Conservation (phyloP, 2,329 filamentous ascomycete genomes). For the Acrocalymma vagum region DNA sequence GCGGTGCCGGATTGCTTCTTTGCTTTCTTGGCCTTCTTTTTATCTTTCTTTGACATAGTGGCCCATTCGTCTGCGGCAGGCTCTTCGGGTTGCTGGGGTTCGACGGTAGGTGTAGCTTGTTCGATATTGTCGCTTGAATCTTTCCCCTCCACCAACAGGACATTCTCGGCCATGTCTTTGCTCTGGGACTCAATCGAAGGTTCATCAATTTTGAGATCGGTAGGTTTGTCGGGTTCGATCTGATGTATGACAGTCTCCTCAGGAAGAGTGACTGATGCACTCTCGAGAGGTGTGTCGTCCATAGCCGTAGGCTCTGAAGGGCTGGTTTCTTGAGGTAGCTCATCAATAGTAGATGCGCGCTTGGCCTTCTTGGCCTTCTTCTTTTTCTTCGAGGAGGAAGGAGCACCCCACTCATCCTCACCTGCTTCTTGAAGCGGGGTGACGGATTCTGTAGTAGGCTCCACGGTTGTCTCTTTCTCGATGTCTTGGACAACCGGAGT, state of each 20-base stretch:
- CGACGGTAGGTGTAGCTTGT: constrained; percentile 8
- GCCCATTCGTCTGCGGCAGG: background rate
- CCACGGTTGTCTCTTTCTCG: constrained; percentile 2
- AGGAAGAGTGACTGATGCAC: background rate
- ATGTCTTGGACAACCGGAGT: background rate
- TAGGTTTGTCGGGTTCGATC: too few relatives aligned
- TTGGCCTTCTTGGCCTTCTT: constrained; percentile 37
- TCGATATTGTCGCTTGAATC: too few relatives aligned
- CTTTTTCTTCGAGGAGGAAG: constrained; percentile 27
- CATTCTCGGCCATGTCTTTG: too few relatives aligned
- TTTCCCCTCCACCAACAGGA: too few relatives aligned
- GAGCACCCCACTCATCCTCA: constrained; percentile 11
- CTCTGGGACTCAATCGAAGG: too few relatives aligned
- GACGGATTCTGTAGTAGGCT: constrained; percentile 3
- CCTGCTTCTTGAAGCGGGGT: constrained; percentile 1
- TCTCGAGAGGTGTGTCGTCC: constrained; percentile 4
- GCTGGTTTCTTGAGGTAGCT: constrained; percentile 11
- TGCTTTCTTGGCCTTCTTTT: constrained; percentile 30
- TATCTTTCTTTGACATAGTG: constrained; percentile 15
- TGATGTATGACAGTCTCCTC: too few relatives aligned
- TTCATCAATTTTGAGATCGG: too few relatives aligned
- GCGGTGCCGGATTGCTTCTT: constrained; percentile 20
- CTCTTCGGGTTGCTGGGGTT: constrained; percentile 6
- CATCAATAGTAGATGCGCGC: constrained; percentile 20
- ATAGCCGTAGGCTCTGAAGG: constrained; percentile 4